These are phyloP conservation scores for Phtheirospermum japonicum DNA, from an alignment of 257 asterid species.

Conservation along the genomic window DNA sequence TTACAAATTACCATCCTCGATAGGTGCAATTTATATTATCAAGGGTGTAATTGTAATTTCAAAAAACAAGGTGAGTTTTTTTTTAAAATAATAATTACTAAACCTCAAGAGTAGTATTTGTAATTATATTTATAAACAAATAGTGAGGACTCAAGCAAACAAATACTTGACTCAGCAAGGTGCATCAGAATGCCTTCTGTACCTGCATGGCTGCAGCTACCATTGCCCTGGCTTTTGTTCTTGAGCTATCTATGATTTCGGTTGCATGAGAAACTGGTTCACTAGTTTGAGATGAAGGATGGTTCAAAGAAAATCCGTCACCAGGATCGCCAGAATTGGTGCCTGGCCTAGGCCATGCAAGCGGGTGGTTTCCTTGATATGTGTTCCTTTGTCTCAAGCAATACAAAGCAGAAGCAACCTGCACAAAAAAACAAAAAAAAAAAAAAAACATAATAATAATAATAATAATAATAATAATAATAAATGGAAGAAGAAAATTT, in stretches of 20 bases:
- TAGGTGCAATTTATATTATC: neutral
- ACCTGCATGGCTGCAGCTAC: constrained; percentile 92
- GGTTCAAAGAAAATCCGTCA: constrained; percentile 36
- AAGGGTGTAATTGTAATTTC: neutral
- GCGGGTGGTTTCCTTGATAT: constrained; percentile 50
- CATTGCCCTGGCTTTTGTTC: constrained; percentile 67
- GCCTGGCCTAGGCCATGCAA: constrained; percentile 41
- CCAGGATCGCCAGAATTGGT: constrained; percentile 38
- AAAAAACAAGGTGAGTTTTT: neutral
- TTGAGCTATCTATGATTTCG: constrained; percentile 76
- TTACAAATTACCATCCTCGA: neutral
- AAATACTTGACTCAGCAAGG: constrained; percentile 2
- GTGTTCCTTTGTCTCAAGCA: constrained; percentile 74
- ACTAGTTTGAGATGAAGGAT: constrained; percentile 37
- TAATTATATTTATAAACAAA: neutral
- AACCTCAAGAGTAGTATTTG: too few species aligned
- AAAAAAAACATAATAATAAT: too few species aligned
- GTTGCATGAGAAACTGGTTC: constrained; percentile 56
- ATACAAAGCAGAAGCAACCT: constrained; percentile 69
- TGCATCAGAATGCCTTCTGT: neutral
- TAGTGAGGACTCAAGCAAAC: neutral
- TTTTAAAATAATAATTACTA: too few species aligned
- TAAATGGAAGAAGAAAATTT: too few species aligned
- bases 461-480: too few species aligned
- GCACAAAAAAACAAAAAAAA: constrained; percentile 2